Base-by-base conservation (phyloP, 164 flowering plant genomes). In the Kalanchoe fedtschenkoi region DNA sequence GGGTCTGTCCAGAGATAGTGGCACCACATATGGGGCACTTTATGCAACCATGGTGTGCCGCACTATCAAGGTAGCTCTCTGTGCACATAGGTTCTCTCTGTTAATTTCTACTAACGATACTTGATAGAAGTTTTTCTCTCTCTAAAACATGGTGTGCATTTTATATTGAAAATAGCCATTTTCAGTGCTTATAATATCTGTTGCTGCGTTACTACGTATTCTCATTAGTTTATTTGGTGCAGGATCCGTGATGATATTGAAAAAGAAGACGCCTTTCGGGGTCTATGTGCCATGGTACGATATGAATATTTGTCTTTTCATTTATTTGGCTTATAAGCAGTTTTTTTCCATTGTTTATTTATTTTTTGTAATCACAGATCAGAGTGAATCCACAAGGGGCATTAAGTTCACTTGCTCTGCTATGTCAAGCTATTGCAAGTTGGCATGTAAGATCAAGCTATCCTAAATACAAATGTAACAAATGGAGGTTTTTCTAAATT, bases 1-100 rank as follows among this genome's bases (percentile, higher is more conserved):
- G 93, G 96, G 96, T 85, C 53, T 89, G 96, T 68, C 97, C 99
- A 15, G 96, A 91, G 57, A 76, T 89, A 63, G 88, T 91, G 16
- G 76, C 99, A 21, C 97, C 97, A 6, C 96, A 91, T 69, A 91
- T 95, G 97, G 99, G 91, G 62, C 96, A 91, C 77, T 95, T 95
- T 74, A 83, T 95, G 96, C 87, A 87, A 74, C 34, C 89, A 11
- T 95, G 99, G 99, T 95, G 99, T 70, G 63, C 65, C 62, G 89
- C 97, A 62, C 79, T 95, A 68, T 81, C 96, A 33, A 83, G 74
- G 99, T 91, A 82, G 70, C 91, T 71, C 44, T 1, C 17, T 8
- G 62, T 53, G 16, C 35, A 34, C 39, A 44, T 37, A 34, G 33
- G 19, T 43, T 41, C 19, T 7, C 19, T 7, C 26, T 47, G 14